Base-by-base conservation (phyloP, 768 basidiomycete species). In the Boletus tomentosulus region DNA sequence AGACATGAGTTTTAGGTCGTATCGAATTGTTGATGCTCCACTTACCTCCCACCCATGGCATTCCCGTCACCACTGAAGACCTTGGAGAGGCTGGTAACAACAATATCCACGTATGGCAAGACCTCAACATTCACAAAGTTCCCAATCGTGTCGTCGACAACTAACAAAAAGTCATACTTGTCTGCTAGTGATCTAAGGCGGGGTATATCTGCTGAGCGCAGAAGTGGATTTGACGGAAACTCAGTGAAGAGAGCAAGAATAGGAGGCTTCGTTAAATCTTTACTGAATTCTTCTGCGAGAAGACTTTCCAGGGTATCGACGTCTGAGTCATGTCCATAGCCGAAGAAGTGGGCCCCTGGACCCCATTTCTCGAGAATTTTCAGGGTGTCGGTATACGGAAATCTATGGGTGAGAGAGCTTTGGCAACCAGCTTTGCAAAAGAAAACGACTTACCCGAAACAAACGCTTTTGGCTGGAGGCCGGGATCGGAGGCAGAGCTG, bases 321-420 rank as follows among this genome's bases (percentile, higher is more conserved):
- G 53, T 93, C 91, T 15, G 77, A 68, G 53, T 91, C 85, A 8
- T 86, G 70, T 0, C 95, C 95, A 56, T 81, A 75, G 6, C 93
- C 95, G 43, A 92, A 78, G 75, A 98, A 95, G 66, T 92, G 79
- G 59, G 86, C 92, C 2, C 96, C 96, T 3, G 90, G 91, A 1
- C 96, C 96, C 93, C 94, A 98, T 71, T 99, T 98, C 61, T 94
- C 77, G 2, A 98, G 76, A 38, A 95, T 81, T 70, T 98, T 98
- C 54, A 96, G 80, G 5, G 96, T 98, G 66, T 98, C 96, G 9
- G 85, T 91, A 68, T 98, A 99, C 0, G 94, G 87, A 71, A 98
- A 99, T 15, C 95, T 97, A 58, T 6, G 24, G 9, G 4, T 24
- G 46, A 22, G 31, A 24, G 5, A 22, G 27, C 4, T 25, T 58